Percentiles rank a stretch among this genome's conserved stretches.
phyloP scores from a whole-genome alignment of 2,329 filamentous ascomycete genomes.

The Chaetomium globosum region DNA sequence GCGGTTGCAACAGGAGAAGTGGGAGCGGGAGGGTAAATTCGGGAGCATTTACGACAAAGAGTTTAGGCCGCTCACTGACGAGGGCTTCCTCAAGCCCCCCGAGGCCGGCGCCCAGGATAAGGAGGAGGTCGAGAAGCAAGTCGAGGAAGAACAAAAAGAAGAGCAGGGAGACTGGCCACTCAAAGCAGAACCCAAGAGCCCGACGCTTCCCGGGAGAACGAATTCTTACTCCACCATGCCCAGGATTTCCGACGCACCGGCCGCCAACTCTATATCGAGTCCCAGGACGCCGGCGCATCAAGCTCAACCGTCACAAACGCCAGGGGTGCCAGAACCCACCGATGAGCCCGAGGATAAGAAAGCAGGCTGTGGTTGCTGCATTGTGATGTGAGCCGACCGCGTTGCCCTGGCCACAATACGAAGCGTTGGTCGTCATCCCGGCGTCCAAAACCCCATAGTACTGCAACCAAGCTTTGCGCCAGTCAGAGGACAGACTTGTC shows the following conservation, averaged over 20 bases:
- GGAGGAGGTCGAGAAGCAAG: conserved; percentile 38
- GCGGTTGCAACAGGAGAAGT: conserved; percentile 88
- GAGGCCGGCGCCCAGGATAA: conserved; percentile 42
- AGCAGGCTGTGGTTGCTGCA: conserved; percentile 69
- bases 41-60: conserved; percentile 84
- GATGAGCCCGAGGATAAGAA: conserved; percentile 56
- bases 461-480: background rate
- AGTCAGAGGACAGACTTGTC: background rate
- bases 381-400: conserved; percentile 66
- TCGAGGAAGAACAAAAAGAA: conserved; percentile 38
- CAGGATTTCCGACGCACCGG: conserved; percentile 55
- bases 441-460: background rate
- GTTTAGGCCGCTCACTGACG: conserved; percentile 78
- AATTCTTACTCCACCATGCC: conserved; percentile 66
- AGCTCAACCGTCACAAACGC: conserved; percentile 50
- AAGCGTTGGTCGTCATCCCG: background rate
- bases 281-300: conserved; percentile 51
- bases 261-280: conserved; percentile 48
- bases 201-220: conserved; percentile 50
- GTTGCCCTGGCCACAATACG: background rate
- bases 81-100: conserved; percentile 54
- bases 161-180: conserved; percentile 61
- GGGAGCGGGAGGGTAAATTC: conserved; percentile 88
- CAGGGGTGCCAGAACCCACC: conserved; percentile 54
- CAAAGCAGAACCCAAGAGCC: conserved; percentile 53